Conservation (phyloP, 768 basidiomycete species). For the Coprinellus aureogranulatus region DNA sequence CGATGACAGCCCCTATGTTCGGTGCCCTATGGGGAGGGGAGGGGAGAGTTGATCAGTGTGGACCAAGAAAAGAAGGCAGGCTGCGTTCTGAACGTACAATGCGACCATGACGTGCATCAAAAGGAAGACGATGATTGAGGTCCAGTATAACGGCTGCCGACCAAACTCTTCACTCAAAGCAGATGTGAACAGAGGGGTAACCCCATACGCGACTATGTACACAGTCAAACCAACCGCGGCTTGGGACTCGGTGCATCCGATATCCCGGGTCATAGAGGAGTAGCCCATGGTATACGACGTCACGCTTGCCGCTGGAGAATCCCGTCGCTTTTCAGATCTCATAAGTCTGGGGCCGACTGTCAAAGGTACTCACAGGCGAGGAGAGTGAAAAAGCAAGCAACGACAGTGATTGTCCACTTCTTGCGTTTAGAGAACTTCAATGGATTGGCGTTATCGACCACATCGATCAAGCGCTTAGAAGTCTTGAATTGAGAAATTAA, state of each 20-base stretch:
- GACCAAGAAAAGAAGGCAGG: neutral
- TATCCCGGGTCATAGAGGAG: slow-evolving; percentile 52
- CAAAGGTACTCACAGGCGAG: slow-evolving; percentile 49
- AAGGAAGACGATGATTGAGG: slow-evolving; percentile 47
- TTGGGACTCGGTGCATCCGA: slow-evolving; percentile 42
- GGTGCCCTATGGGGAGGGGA: slow-evolving; percentile 29
- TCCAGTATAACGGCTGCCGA: slow-evolving; percentile 56
- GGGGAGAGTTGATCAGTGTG: too few species aligned
- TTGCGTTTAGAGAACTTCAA: neutral
- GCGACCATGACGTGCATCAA: slow-evolving; percentile 48
- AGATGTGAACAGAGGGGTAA: slow-evolving; percentile 64
- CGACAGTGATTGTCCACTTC: slow-evolving; percentile 48
- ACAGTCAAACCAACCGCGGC: slow-evolving; percentile 50
- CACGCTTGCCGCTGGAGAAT: slow-evolving; percentile 44
- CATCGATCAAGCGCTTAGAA: neutral
- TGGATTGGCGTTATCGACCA: neutral
- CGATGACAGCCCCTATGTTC: slow-evolving; percentile 55
- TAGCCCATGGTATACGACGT: slow-evolving; percentile 57
- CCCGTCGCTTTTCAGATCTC: neutral
- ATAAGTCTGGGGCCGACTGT: too few species aligned
- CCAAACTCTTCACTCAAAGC: slow-evolving; percentile 76
- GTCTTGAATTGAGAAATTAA: too few species aligned
- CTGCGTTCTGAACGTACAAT: slow-evolving; percentile 37
- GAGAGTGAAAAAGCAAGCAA: slow-evolving; percentile 48
- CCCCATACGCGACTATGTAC: slow-evolving; percentile 59